phyloP scores from a whole-genome alignment of 2,329 filamentous ascomycete species.

The Ascochyta pisi region DNA sequence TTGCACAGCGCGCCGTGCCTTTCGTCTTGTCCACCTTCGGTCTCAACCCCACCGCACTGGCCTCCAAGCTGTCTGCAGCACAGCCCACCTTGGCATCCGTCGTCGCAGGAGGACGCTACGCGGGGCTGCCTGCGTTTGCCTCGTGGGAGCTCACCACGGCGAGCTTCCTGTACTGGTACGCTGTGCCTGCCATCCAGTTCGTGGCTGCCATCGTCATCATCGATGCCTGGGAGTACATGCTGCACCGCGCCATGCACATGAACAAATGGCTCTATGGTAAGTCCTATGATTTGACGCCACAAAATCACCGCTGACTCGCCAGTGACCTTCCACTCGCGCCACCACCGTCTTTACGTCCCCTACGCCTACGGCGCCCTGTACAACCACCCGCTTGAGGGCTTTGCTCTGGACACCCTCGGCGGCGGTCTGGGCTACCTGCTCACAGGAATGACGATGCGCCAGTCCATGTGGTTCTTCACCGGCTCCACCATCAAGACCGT shows the following conservation, averaged over 20 bases:
- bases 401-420: conserved; percentile 89
- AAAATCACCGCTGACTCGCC: conserved; percentile 15
- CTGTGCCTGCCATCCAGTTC: conserved; percentile 81
- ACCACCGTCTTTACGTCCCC: conserved; percentile 96
- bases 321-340: conserved; percentile 91
- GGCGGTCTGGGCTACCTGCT: conserved; percentile 83
- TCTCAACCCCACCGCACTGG: conserved; percentile 76
- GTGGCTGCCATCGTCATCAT: conserved; percentile 75
- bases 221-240: conserved; percentile 98
- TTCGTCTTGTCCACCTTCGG: conserved; percentile 73
- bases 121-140: conserved; percentile 78
- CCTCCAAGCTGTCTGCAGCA: conserved; percentile 73
- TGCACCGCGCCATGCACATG: conserved; percentile 95
- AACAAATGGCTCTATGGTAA: conserved; percentile 96
- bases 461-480: conserved; percentile 89
- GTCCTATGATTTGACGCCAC: conserved; percentile 45
- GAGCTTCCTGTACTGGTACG: conserved; percentile 78
- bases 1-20: conserved; percentile 81
- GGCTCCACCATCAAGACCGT: conserved; percentile 94
- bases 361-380: conserved; percentile 97
- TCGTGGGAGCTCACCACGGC: conserved; percentile 80
- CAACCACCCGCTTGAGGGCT: conserved; percentile 94
- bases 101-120: conserved; percentile 82
- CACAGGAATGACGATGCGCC: conserved; percentile 81
- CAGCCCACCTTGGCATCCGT: conserved; percentile 78